phyloP scores from a whole-genome alignment of 768 basidiomycete genomes.

The Tylopilus sp. region DNA sequence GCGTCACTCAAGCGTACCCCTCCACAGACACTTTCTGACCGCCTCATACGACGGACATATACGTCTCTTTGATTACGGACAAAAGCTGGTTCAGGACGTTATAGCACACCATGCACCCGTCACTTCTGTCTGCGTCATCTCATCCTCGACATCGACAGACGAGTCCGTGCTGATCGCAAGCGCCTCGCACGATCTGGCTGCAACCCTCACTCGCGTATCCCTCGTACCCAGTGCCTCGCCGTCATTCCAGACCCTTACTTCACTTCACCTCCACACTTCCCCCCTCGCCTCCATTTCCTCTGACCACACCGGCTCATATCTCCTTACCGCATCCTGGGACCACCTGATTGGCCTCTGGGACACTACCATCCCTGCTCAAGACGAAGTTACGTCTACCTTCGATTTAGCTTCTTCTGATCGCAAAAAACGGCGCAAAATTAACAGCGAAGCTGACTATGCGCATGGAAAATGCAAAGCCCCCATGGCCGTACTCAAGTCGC shows the following conservation, averaged over 20 bases:
- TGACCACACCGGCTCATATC: constrained; percentile 50
- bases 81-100: constrained; percentile 49
- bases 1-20: neutral
- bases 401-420: constrained; percentile 14
- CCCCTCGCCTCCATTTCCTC: constrained; percentile 72
- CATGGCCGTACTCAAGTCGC: constrained; percentile 70
- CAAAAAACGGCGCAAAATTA: constrained; percentile 64
- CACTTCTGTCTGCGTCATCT: constrained; percentile 59
- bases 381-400: constrained; percentile 48
- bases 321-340: constrained; percentile 90
- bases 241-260: constrained; percentile 39
- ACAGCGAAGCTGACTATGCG: constrained; percentile 26
- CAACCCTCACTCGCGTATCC: constrained; percentile 44
- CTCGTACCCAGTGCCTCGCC: constrained; percentile 5
- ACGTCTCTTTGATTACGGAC: constrained; percentile 70
- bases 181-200: constrained; percentile 78
- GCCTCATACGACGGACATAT: constrained; percentile 79
- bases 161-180: constrained; percentile 51
- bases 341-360: constrained; percentile 81
- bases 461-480: constrained; percentile 65
- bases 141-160: constrained; percentile 27
- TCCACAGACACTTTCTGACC: constrained; percentile 62
- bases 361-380: constrained; percentile 52
- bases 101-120: constrained; percentile 62
- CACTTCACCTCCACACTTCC: constrained; percentile 79